Base-by-base conservation (phyloP, 2,329 filamentous ascomycete species). In the Rhytidhysteron rufulum region DNA sequence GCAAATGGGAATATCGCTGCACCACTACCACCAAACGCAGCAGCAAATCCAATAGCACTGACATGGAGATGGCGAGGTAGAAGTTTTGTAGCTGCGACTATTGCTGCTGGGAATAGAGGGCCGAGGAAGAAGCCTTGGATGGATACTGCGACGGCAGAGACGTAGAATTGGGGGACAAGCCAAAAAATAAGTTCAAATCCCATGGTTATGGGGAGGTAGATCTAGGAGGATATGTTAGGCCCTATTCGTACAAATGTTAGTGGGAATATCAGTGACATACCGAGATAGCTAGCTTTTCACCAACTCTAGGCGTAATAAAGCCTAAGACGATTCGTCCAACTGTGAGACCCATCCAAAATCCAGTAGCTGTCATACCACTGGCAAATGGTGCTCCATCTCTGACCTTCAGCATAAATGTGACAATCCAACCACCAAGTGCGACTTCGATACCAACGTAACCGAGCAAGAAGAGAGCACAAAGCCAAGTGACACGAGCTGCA, bases 301-400 rank as follows among this genome's bases (percentile, higher is more conserved):
- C 87, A 15, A 88, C 69, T 2, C 75, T 70, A 2, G 83, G 82
- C 1, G 88, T 94, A 3, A 90, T 70, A 51, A 94, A 93, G 0
- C 86, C 86, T 13, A 94, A 65, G 0, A 82, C 60, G 3, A 93
- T 69, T 2, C 88, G 73, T 0, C 88, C 88, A 0, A 88, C 62
- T 0, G 87, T 90, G 47, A 94, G 74, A 0, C 88, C 88, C 31
- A 88, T 75, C 88, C 88, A 95, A 67, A 91, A 94, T 0, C 86
- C 83, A 0, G 86, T 91, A 0, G 82, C 83, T 0, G 80, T 81
- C 68, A 93, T 79, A 3, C 88, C 88, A 24, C 84, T 82, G 2
- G 81, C 74, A 55, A 93, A 91, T 0, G 80, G 70, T 18, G 72
- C 75, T 3, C 82, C 86, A 27, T 83, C 63, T 11, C 89, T 78